phyloP scores from a whole-genome alignment of 2,329 filamentous ascomycete genomes.

The Aspergillus intermedius region DNA sequence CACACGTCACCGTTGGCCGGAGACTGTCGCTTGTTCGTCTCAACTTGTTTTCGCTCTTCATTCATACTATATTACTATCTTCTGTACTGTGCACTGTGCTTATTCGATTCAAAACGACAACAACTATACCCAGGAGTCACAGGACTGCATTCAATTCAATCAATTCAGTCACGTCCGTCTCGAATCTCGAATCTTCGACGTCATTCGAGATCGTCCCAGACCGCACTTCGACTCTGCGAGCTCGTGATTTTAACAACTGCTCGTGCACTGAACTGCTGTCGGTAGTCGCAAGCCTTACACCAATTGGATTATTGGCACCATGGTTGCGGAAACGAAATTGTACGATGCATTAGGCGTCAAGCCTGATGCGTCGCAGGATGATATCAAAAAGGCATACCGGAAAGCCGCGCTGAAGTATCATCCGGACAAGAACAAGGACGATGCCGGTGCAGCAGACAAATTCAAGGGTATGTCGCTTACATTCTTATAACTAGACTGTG shows the following conservation, averaged over 20 bases:
- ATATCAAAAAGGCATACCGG: conserved; percentile 85
- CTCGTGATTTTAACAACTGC: not conserved
- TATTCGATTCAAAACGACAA: no score
- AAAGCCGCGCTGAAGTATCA: conserved; percentile 89
- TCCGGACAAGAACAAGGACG: conserved; percentile 96
- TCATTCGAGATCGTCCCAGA: conserved; percentile 24
- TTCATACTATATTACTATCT: conserved; percentile 2
- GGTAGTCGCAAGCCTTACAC: not conserved
- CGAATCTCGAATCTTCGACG: conserved; percentile 30
- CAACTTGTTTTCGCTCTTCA: not conserved
- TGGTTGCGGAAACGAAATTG: conserved; percentile 93
- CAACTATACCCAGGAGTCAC: not conserved
- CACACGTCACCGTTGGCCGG: conserved; percentile 25
- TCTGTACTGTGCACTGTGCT: not conserved
- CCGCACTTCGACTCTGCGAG: not conserved
- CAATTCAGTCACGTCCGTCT: not conserved
- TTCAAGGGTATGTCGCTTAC: conserved; percentile 63
- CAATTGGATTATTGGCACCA: conserved; percentile 38
- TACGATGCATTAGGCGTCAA: conserved; percentile 81
- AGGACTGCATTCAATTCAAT: not conserved
- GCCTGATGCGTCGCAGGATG: conserved; percentile 75
- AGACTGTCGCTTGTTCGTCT: conserved; percentile 8
- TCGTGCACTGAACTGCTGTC: not conserved
- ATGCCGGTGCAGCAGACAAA: conserved; percentile 76
- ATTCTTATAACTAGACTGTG: not conserved